Conservation (phyloP, 75 land plant genomes). For the Selaginella tamariscina region DNA sequence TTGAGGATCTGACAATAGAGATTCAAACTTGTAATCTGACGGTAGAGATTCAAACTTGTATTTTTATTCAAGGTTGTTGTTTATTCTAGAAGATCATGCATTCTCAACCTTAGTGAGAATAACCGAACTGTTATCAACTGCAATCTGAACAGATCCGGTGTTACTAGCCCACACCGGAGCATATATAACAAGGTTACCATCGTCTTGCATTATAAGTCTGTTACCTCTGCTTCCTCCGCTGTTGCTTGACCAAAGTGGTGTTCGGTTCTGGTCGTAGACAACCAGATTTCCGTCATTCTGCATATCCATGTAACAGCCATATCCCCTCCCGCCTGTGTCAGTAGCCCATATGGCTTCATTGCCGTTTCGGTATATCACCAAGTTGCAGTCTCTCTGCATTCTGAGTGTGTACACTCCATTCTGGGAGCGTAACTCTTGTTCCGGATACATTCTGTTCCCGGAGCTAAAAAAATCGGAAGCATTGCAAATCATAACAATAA, state of each 20-base stretch:
- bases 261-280: not conserved
- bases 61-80: too few species aligned
- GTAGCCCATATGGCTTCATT: not conserved
- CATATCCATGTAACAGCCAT: not conserved
- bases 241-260: not conserved
- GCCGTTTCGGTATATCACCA: not conserved
- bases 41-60: too few species aligned
- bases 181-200: constrained; percentile 4
- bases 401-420: not conserved
- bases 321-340: not conserved
- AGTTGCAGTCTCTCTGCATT: constrained; percentile 11
- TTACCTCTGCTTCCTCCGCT: not conserved
- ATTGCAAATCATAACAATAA: not conserved
- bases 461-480: not conserved
- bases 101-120: too few species aligned
- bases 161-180: not conserved
- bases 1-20: too few species aligned
- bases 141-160: not conserved
- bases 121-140: too few species aligned
- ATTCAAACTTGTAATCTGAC: too few species aligned
- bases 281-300: constrained; percentile 1
- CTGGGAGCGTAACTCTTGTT: constrained; percentile 2
- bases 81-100: too few species aligned
- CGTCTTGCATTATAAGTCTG: not conserved
- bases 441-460: not conserved